Percentiles rank a stretch among this genome's conserved stretches.
Evolutionary conservation across 345 rosid species (phyloP).

Genomic region (Trapa bicornis): DNA sequence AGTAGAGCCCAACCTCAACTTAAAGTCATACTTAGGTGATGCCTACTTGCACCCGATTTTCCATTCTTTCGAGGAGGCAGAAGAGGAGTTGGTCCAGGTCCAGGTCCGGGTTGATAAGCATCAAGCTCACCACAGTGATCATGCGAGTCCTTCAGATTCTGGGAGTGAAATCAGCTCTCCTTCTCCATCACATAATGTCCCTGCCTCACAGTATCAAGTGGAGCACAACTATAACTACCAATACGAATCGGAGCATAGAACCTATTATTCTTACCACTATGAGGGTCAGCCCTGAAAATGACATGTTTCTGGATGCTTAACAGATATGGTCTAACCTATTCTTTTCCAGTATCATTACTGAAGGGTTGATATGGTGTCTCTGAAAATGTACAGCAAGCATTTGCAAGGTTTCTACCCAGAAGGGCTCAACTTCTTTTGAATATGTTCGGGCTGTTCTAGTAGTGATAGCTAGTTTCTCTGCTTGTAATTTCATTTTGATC

Average conservation of each 20-base stretch:
- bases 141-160: conserved; percentile 19
- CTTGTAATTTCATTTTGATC: not conserved
- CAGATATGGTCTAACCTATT: conserved; percentile 3
- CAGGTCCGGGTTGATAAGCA: conserved; percentile 10
- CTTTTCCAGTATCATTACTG: not conserved
- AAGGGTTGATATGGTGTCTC: not conserved
- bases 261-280: conserved; percentile 5
- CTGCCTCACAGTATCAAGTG: not conserved
- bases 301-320: not conserved
- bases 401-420: not conserved
- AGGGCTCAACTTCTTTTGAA: not conserved
- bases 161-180: conserved; percentile 43
- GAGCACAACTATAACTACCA: conserved; percentile 22
- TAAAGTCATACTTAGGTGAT: conserved; percentile 29
- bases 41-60: conserved; percentile 42
- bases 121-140: not conserved
- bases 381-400: not conserved
- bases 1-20: conserved; percentile 23
- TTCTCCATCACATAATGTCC: conserved; percentile 33
- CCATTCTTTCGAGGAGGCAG: conserved; percentile 26
- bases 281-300: conserved; percentile 5
- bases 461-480: not conserved
- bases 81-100: conserved; percentile 14
- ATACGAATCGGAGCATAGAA: conserved; percentile 3
- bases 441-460: not conserved